These are phyloP conservation scores for Lophiotrema nucula DNA, from an alignment of 495 filamentous ascomycete genomes.

Conservation along the genomic window DNA sequence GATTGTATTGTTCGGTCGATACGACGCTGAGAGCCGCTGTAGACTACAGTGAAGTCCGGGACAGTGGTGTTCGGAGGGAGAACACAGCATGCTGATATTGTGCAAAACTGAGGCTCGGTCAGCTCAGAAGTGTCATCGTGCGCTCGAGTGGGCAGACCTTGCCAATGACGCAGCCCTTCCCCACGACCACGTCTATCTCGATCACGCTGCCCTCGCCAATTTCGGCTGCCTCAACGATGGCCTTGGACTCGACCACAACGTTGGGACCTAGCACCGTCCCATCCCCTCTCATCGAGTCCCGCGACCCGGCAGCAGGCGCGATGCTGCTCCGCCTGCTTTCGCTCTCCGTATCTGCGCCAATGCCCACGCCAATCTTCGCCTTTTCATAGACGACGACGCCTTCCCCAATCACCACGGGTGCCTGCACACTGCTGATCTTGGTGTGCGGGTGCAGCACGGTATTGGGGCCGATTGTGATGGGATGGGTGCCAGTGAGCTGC, in stretches of 20 bases:
- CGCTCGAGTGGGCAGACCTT: constrained; percentile 53
- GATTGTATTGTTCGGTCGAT: constrained; percentile 47
- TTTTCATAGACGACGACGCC: constrained; percentile 73
- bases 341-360: constrained; percentile 38
- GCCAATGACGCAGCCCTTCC: constrained; percentile 62
- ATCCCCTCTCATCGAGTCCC: constrained; percentile 27
- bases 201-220: constrained; percentile 64
- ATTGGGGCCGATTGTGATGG: constrained; percentile 67
- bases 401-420: constrained; percentile 69
- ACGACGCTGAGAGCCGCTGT: constrained; percentile 55
- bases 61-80: constrained; percentile 55
- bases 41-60: constrained; percentile 66
- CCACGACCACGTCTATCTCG: constrained; percentile 60
- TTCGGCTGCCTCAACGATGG: constrained; percentile 59
- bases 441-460: constrained; percentile 81
- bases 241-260: constrained; percentile 61
- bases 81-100: constrained; percentile 54
- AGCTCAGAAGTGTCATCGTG: no score
- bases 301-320: constrained; percentile 35
- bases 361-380: constrained; percentile 41
- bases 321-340: constrained; percentile 33
- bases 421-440: constrained; percentile 64
- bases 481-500: constrained; percentile 66
- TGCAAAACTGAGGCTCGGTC: constrained; percentile 45
- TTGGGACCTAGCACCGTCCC: constrained; percentile 56